Percentiles rank a stretch among this genome's conserved stretches.
These are phyloP conservation scores for Periconia macrospinosa DNA, from an alignment of 2,329 filamentous ascomycete genomes.

Conservation along the genomic window DNA sequence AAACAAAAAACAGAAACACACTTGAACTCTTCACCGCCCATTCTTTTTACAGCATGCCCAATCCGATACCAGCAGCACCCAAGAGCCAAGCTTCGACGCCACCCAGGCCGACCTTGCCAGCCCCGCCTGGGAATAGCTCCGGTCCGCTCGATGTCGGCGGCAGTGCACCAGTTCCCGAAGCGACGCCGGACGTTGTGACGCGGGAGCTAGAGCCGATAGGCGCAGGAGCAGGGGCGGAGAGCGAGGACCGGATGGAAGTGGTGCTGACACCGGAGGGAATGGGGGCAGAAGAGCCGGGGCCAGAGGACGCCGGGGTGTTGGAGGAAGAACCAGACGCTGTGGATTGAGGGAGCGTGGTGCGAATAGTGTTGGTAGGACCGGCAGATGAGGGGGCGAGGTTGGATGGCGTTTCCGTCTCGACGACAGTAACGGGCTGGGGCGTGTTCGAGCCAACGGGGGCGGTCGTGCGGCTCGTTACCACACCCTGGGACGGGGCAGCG, in stretches of 20 bases:
- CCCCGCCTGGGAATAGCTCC: constrained; percentile 12
- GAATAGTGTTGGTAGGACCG: neutral
- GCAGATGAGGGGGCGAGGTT: neutral
- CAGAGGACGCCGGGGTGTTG: constrained; percentile 2
- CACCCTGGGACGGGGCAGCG: neutral
- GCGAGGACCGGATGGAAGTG: constrained; percentile 4
- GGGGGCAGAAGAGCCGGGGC: constrained; percentile 19
- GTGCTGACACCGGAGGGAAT: constrained; percentile 22
- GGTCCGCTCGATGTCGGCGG: constrained; percentile 7
- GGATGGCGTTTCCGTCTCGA: constrained; percentile 1
- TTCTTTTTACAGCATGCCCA: constrained; percentile 21
- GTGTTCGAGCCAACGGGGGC: neutral
- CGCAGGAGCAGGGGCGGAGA: constrained; percentile 1
- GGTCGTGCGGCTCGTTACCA: neutral
- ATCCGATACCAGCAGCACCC: constrained; percentile 21
- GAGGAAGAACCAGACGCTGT: neutral
- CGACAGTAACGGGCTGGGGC: neutral
- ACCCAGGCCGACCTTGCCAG: constrained; percentile 9
- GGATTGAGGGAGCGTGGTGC: constrained; percentile 7
- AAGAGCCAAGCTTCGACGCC: constrained; percentile 18
- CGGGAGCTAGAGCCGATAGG: neutral
- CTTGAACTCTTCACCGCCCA: neutral
- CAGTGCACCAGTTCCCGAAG: neutral
- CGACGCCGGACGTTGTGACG: constrained; percentile 2
- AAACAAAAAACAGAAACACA: neutral